Base-by-base conservation (phyloP, 345 rosid species). In the Heritiera fomes region DNA sequence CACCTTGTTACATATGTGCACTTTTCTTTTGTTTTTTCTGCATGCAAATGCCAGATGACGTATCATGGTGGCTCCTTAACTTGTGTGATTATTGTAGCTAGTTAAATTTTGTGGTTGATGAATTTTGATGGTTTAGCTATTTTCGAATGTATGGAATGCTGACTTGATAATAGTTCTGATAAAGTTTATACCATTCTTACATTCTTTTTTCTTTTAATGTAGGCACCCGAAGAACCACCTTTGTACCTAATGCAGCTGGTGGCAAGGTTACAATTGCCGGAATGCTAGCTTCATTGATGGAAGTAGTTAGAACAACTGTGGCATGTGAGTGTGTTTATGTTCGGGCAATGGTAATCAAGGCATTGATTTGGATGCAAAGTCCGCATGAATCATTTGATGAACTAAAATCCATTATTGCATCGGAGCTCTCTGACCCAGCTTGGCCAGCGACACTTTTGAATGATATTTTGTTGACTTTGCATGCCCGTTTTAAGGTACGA, bases 341-440 rank as follows among this genome's bases (percentile, higher is more conserved):
- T 81, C 94, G 99, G 78, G 98, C 91, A 78, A 94, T 96, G 98
- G 98, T 96, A 75, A 90, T 96, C 88, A 96, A 96, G 89, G 98
- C 98, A 81, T 87, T 96, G 92, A 94, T 96, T 86, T 96, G 99
- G 99, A 96, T 96, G 98, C 99, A 96, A 89, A 91, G 93, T 83
- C 97, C 98, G 7, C 87, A 88, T 83, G 99, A 94, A 86, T 88
- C 99, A 12, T 89, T 94, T 81, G 98, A 94, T 82, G 99, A 96
- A 83, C 80, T 96, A 76, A 95, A 89, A 83, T 96, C 97, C 64
- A 94, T 96, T 78, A 96, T 96, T 80, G 99, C 98, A 74, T 94
- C 98, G 6, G 99, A 96, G 88, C 98, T 96, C 79, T 92, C 99
- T 76, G 99, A 96, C 89, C 99, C 99, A 66, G 85, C 91, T 60